A percentile compares a stretch with the other conserved stretches of the same genome.
Evolutionary conservation across 805 yeast genomes (phyloP).

Genomic region (Jamesozyma lodderae): DNA sequence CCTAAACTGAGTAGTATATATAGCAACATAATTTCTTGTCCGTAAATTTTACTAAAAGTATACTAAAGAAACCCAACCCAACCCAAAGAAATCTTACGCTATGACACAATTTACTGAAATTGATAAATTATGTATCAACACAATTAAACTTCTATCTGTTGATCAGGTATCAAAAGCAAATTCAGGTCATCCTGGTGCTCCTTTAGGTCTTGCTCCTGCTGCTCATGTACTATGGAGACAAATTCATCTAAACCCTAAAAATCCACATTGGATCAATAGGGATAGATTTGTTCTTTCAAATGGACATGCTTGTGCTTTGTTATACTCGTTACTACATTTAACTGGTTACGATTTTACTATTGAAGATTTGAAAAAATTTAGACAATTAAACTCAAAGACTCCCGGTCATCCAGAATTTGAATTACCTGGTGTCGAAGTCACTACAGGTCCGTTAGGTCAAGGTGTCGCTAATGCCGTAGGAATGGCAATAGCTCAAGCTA

Average conservation of each 20-base stretch:
- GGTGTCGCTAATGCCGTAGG: slow-evolving; percentile 97
- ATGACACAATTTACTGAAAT: slow-evolving; percentile 32
- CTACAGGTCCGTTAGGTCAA: slow-evolving; percentile 98
- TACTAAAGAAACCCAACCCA: background rate
- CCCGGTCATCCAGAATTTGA: slow-evolving; percentile 98
- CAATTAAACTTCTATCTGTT: slow-evolving; percentile 81
- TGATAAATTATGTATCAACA: slow-evolving; percentile 70
- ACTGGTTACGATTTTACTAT: slow-evolving; percentile 67
- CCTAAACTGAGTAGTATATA: background rate
- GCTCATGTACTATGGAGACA: slow-evolving; percentile 80
- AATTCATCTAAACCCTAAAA: slow-evolving; percentile 80
- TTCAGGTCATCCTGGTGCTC: slow-evolving; percentile 99
- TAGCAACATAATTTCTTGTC: too few relatives aligned
- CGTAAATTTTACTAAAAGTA: background rate
- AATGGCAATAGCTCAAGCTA: slow-evolving; percentile 87
- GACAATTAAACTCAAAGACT: slow-evolving; percentile 83
- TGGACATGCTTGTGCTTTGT: slow-evolving; percentile 92
- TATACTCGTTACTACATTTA: slow-evolving; percentile 78
- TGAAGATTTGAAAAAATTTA: slow-evolving; percentile 83
- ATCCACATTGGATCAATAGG: slow-evolving; percentile 88
- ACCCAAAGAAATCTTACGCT: background rate
- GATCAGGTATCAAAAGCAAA: slow-evolving; percentile 84
- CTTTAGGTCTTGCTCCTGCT: slow-evolving; percentile 94
- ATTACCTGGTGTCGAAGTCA: slow-evolving; percentile 89
- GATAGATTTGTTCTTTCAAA: slow-evolving; percentile 93